Conservation (phyloP, 73 alveolate species). For the Effrenium voratum region DNA sequence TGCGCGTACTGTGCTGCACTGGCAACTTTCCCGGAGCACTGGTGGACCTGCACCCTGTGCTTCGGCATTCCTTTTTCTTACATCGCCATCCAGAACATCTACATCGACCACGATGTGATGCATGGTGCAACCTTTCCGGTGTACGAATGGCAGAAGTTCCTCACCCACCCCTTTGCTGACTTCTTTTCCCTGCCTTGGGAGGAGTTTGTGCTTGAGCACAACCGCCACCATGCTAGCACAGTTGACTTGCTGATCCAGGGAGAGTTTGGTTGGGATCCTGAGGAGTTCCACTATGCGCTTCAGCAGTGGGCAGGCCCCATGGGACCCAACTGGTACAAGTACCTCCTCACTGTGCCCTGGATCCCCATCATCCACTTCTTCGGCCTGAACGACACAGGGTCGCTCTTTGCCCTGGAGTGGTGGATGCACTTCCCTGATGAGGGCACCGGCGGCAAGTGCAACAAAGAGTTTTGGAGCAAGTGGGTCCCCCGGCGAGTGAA, state of each 20-base stretch:
- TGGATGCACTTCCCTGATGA: conserved; percentile 91
- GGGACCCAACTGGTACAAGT: conserved; percentile 80
- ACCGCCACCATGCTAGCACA: conserved; percentile 77
- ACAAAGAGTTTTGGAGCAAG: conserved; percentile 54
- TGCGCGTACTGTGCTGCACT: conserved; percentile 56
- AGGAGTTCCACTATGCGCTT: conserved; percentile 78
- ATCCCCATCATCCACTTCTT: conserved; percentile 74
- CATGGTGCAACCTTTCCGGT: conserved; percentile 89
- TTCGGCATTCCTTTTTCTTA: conserved; percentile 62
- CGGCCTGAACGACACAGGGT: conserved; percentile 89
- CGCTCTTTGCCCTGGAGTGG: conserved; percentile 86
- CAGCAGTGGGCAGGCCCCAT: conserved; percentile 75
- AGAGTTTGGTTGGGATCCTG: conserved; percentile 91
- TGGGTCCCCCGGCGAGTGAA: conserved; percentile 55
- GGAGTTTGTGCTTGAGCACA: conserved; percentile 92
- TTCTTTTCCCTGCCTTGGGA: conserved; percentile 87
- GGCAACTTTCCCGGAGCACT: conserved; percentile 69
- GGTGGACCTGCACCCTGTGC: conserved; percentile 86
- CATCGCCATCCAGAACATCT: conserved; percentile 82
- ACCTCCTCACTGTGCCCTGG: conserved; percentile 15
- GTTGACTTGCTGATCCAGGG: conserved; percentile 86
- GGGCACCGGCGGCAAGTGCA: conserved; percentile 94
- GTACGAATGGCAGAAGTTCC: conserved; percentile 56
- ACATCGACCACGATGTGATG: conserved; percentile 48
- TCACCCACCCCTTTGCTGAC: conserved; percentile 85